Percentiles rank a stretch among this genome's conserved stretches.
phyloP scores from a whole-genome alignment of 495 filamentous ascomycete species.

The Hypomontagnella monticulosa region DNA sequence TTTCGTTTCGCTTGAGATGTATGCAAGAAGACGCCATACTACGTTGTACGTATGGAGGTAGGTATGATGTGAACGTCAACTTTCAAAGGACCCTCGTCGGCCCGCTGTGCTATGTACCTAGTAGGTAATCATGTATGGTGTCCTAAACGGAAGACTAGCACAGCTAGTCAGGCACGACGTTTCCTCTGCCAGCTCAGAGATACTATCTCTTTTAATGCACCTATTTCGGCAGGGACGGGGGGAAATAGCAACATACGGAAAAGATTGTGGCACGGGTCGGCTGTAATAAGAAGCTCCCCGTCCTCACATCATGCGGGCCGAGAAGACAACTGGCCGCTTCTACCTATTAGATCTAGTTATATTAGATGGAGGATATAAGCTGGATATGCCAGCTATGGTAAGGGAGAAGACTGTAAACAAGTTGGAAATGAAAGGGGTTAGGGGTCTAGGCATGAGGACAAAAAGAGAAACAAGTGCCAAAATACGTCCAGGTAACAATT shows the following conservation, averaged over 20 bases:
- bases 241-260: conserved; percentile 10
- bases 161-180: conserved; percentile 2
- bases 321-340: conserved; percentile 11
- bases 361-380: conserved; percentile 12
- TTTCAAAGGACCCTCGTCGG: neutral
- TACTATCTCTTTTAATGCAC: neutral
- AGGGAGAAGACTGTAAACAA: conserved; percentile 7
- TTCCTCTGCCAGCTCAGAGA: conserved; percentile 3
- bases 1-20: conserved; percentile 4
- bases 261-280: conserved; percentile 15
- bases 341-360: neutral
- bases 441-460: conserved; percentile 1
- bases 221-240: conserved; percentile 1
- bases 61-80: conserved; percentile 2
- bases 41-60: neutral
- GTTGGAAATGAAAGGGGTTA: conserved; percentile 35
- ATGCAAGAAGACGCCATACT: conserved; percentile 11
- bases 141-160: neutral
- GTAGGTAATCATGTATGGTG: neutral
- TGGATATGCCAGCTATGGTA: conserved; percentile 3
- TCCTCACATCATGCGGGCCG: conserved; percentile 13
- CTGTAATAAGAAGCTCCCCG: conserved; percentile 1
- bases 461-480: conserved; percentile 25
- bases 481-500: conserved; percentile 21
- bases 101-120: neutral